Base-by-base conservation (phyloP, 805 yeast genomes). In the Huiozyma sinensis region DNA sequence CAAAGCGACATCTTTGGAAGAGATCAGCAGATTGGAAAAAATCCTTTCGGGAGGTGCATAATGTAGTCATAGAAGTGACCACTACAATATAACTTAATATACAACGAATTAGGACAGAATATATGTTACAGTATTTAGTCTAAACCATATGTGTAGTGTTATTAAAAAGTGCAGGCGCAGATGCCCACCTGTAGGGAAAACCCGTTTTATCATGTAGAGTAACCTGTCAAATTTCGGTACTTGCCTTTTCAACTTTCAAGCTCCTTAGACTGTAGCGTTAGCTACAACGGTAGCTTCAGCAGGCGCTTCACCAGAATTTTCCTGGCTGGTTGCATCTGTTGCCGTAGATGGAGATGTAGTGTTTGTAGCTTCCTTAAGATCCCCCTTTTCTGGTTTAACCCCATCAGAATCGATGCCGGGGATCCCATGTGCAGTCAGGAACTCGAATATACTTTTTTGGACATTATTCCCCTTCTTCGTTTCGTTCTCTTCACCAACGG, bases 1-100 rank as follows among this genome's bases (percentile, higher is more conserved):
- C 42, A 66, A 64, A 31, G 95, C 96, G 1, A 71, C 77, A 4
- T 77, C 79, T 42, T 57, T 89, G 45, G 83, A 74, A 6, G 96
- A 89, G 49, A 83, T 88, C 6, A 83, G 80, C 46, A 65, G 76
- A 41, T 73, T 88, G 27, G 94, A 86, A 57, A 66, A 63, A 28
- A 67, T 75, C 17, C 63, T 83, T 38, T 51, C 66, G 50, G 65
- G 66, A 13, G 60, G 34, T 32, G 34, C n/a, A 32, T 32, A 32
- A n/a, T n/a, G n/a, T 32, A 10, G n/a, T 10, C 10, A 10, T 32
- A 32, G n/a, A 32, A 32, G 10, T 32, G 2, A 32, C 10, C 34
- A 32, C 10, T 32, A 32, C n/a, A 17, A 17, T 4, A 17, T 17
- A 17, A 17, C 24, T 17, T 17, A 17, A 17, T 17, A 17, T 17